A percentile compares a stretch with the other conserved stretches of the same genome.
Conservation (phyloP, 108 stramenopile species). For the Ochromonas danica region DNA sequence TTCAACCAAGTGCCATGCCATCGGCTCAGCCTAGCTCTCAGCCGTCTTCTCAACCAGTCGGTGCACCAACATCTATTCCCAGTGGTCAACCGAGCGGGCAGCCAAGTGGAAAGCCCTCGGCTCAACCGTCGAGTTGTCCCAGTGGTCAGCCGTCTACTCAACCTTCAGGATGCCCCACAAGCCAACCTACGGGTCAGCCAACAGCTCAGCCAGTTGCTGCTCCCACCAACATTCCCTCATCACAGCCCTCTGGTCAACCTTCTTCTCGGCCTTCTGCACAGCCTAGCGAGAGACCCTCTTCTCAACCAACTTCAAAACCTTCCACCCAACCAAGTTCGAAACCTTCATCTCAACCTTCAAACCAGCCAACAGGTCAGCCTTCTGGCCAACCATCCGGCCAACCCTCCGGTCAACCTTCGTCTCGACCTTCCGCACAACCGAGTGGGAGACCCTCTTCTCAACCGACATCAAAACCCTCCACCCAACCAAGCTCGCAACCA, state of each 20-base stretch:
- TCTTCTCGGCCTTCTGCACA: neutral
- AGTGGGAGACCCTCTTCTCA: slow-evolving; percentile 25
- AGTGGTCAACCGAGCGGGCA: neutral
- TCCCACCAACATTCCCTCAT: neutral
- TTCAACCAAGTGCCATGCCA: neutral
- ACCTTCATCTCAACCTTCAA: slow-evolving; percentile 17
- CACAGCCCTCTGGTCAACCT: neutral
- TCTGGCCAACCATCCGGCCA: slow-evolving; percentile 1
- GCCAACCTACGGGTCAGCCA: too few species aligned
- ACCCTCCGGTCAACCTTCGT: slow-evolving; percentile 10
- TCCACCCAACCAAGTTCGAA: neutral
- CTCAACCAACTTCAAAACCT: slow-evolving; percentile 28
- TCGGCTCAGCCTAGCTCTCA: too few species aligned
- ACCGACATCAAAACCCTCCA: neutral
- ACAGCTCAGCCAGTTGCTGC: neutral
- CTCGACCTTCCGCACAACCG: too few species aligned
- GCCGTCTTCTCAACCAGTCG: neutral
- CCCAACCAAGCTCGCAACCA: neutral
- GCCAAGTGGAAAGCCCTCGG: neutral
- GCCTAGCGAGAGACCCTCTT: neutral
- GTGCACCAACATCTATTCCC: neutral
- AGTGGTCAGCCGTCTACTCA: neutral
- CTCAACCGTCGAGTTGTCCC: neutral
- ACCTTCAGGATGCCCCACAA: too few species aligned
- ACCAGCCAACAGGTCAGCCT: slow-evolving; percentile 10